A percentile compares a stretch with the other conserved stretches of the same genome.
phyloP scores from a whole-genome alignment of 352 stramenopile genomes.

The Globisporangium orthogonon region DNA sequence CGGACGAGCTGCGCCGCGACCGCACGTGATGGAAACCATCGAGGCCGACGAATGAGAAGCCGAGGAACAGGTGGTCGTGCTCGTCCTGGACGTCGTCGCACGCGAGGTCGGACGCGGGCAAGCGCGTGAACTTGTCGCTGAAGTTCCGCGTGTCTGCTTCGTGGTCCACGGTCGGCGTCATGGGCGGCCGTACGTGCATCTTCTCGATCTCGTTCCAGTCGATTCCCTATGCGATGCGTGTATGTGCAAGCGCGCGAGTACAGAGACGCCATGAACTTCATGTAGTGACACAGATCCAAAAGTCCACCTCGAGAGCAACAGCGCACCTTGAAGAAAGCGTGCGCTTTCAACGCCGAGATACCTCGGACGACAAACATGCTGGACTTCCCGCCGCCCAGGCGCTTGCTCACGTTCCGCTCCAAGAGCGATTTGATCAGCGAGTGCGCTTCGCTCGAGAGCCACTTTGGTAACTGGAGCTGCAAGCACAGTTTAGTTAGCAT shows the following conservation, averaged over 20 bases:
- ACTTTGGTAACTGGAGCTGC: constrained; percentile 70
- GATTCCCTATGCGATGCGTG: constrained; percentile 32
- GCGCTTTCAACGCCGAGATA: constrained; percentile 92
- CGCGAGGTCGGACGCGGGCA: constrained; percentile 53
- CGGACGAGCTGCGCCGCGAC: constrained; percentile 1
- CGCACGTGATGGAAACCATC: background rate
- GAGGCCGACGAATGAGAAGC: constrained; percentile 61
- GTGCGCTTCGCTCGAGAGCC: constrained; percentile 83
- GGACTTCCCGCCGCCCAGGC: constrained; percentile 90
- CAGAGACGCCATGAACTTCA: too few species aligned
- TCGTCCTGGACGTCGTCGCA: constrained; percentile 53
- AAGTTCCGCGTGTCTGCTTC: constrained; percentile 94
- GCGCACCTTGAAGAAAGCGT: constrained; percentile 90
- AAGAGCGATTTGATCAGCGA: constrained; percentile 95
- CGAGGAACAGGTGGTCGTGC: constrained; percentile 51
- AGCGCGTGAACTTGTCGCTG: constrained; percentile 87
- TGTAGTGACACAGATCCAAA: too few species aligned
- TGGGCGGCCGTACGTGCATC: constrained; percentile 85
- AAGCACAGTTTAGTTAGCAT: background rate
- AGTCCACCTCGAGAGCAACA: background rate
- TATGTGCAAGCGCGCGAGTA: too few species aligned
- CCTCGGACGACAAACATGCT: constrained; percentile 98
- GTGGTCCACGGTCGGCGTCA: constrained; percentile 82
- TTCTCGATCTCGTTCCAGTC: constrained; percentile 92
- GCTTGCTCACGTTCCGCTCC: constrained; percentile 93